Conservation (phyloP, 2,329 filamentous ascomycete genomes). For the Ceratocystis diversiconidia region DNA sequence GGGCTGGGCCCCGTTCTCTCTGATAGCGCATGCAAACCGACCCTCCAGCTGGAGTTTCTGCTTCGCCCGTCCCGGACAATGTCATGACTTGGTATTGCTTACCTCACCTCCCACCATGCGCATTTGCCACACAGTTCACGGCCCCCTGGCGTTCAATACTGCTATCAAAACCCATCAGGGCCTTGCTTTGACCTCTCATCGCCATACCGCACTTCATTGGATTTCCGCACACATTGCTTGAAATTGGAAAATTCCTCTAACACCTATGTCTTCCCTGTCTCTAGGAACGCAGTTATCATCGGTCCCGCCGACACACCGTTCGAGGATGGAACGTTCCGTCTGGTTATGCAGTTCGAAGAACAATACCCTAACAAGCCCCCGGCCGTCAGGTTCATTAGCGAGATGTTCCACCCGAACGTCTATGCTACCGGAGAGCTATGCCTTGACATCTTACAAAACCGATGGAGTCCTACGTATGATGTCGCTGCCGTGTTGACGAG, state of each 20-base stretch:
- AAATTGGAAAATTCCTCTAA: conserved; percentile 5
- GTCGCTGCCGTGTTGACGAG: conserved; percentile 94
- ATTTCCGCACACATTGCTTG: not conserved
- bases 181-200: not conserved
- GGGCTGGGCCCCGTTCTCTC: not conserved
- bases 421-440: conserved; percentile 95
- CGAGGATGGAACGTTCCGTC: conserved; percentile 91
- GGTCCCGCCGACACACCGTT: conserved; percentile 94
- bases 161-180: not conserved
- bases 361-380: conserved; percentile 98
- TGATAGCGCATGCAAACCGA: conserved; percentile 94
- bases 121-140: not conserved
- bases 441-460: conserved; percentile 90
- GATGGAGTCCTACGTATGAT: conserved; percentile 98
- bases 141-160: not conserved
- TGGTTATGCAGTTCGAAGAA: conserved; percentile 98
- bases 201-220: not conserved
- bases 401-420: conserved; percentile 99
- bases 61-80: conserved; percentile 89
- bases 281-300: conserved; percentile 96
- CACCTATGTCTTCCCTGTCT: not conserved
- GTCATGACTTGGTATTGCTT: conserved; percentile 78
- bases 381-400: conserved; percentile 93
- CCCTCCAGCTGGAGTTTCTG: conserved; percentile 89
- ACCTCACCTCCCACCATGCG: not conserved